Percentiles rank a stretch among this genome's conserved stretches.
phyloP scores from a whole-genome alignment of 1,139 yeast genomes.

The Diutina sp. region DNA sequence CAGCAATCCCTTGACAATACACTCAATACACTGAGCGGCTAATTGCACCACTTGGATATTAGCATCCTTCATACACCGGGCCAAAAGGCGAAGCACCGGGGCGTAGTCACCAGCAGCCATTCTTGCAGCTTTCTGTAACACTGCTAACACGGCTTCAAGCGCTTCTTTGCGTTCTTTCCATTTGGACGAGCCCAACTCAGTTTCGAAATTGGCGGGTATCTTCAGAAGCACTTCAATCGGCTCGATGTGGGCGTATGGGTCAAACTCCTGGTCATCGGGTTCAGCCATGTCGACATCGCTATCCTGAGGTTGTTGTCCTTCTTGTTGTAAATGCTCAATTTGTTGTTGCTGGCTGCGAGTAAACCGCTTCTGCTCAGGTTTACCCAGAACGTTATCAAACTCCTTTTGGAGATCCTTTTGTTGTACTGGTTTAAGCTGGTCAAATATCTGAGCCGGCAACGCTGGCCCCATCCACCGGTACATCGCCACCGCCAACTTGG shows the following conservation, averaged over 20 bases:
- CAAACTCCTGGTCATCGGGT: conserved; percentile 4
- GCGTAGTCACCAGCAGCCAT: conserved; percentile 40
- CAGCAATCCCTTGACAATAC: conserved; percentile 57
- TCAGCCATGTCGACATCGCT: conserved; percentile 35
- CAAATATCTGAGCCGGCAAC: conserved; percentile 46
- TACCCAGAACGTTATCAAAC: conserved; percentile 40
- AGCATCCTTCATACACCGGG: conserved; percentile 79
- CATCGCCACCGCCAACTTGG: conserved; percentile 54
- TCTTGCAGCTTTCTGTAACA: conserved; percentile 38
- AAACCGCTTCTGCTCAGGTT: conserved; percentile 43
- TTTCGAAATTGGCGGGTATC: conserved; percentile 50
- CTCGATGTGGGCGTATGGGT: conserved; percentile 23
- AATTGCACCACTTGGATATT: conserved; percentile 78
- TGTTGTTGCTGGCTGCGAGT: conserved; percentile 35
- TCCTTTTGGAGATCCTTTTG: conserved; percentile 70
- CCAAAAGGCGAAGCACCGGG: conserved; percentile 44
- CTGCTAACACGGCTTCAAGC: conserved; percentile 51
- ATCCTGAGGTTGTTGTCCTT: conserved; percentile 4
- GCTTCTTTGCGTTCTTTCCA: conserved; percentile 94
- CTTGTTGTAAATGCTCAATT: conserved; percentile 9
- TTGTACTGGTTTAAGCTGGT: conserved; percentile 80
- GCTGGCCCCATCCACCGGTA: conserved; percentile 69
- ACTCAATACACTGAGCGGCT: conserved; percentile 59
- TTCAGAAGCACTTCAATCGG: conserved; percentile 49
- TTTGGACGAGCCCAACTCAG: conserved; percentile 44